These are phyloP conservation scores for Epichloe amarillans DNA, from an alignment of 2,329 filamentous ascomycete genomes.

Conservation along the genomic window DNA sequence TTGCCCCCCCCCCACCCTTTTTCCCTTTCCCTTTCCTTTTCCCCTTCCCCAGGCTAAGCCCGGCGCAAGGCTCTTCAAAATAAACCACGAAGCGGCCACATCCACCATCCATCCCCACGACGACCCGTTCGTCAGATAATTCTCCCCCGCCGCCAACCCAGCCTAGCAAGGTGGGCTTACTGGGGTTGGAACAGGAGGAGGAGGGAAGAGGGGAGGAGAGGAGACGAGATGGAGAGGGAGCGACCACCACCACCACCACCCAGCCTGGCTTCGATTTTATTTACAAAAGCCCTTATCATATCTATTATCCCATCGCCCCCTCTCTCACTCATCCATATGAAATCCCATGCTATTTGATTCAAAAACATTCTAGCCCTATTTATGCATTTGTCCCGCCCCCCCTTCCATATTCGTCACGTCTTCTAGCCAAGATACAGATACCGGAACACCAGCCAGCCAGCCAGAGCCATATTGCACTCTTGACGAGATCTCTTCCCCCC, in stretches of 20 bases:
- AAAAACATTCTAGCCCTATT: neutral
- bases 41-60: no score
- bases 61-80: neutral
- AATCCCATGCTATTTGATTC: neutral
- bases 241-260: neutral
- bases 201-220: neutral
- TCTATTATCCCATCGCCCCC: neutral
- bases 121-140: neutral
- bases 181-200: neutral
- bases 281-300: neutral
- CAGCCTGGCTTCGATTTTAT: neutral
- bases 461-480: neutral
- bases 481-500: neutral
- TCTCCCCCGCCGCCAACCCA: neutral
- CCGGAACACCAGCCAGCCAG: no score
- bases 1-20: no score
- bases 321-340: neutral
- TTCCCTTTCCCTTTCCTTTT: no score
- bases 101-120: neutral
- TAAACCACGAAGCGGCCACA: neutral
- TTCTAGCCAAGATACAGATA: no score
- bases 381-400: no score
- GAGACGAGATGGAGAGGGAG: neutral
- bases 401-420: neutral
- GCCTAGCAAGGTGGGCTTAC: neutral